These are phyloP conservation scores for Paecilomyces sp. DNA, from an alignment of 2,329 filamentous ascomycete genomes.

Conservation along the genomic window DNA sequence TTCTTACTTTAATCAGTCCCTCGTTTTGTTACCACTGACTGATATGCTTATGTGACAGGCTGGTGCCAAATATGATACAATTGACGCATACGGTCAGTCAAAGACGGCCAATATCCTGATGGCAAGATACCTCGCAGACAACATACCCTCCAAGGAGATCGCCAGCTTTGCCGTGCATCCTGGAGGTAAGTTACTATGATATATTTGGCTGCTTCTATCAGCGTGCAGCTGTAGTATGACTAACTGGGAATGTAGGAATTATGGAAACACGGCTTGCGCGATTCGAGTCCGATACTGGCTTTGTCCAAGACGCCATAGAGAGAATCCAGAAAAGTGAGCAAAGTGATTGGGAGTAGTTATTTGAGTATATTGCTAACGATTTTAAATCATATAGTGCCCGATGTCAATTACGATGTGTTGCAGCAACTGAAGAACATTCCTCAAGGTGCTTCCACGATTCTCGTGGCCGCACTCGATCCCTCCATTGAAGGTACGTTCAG, in stretches of 20 bases:
- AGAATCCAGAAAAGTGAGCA: neutral
- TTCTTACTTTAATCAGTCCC: too few species aligned
- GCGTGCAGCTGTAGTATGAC: neutral
- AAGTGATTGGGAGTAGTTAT: neutral
- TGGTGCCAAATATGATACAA: conserved; percentile 7
- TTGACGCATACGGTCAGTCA: conserved; percentile 29
- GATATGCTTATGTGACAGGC: neutral
- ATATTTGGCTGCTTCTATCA: neutral
- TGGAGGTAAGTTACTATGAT: conserved; percentile 12
- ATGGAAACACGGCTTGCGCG: neutral
- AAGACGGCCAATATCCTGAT: conserved; percentile 38
- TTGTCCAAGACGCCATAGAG: neutral
- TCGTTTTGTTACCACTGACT: neutral
- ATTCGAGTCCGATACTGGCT: neutral
- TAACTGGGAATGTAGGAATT: neutral
- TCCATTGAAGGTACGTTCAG: conserved; percentile 16
- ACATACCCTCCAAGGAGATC: conserved; percentile 19
- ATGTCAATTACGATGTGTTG: conserved; percentile 15
- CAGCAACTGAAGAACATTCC: conserved; percentile 27
- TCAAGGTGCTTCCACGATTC: conserved; percentile 33
- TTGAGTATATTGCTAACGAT: neutral
- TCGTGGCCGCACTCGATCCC: conserved; percentile 38
- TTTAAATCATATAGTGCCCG: neutral
- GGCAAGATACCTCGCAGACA: conserved; percentile 25
- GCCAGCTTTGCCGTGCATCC: conserved; percentile 29